Evolutionary conservation across 805 yeast species (phyloP).

Genomic region (Barnettozyma californica): DNA sequence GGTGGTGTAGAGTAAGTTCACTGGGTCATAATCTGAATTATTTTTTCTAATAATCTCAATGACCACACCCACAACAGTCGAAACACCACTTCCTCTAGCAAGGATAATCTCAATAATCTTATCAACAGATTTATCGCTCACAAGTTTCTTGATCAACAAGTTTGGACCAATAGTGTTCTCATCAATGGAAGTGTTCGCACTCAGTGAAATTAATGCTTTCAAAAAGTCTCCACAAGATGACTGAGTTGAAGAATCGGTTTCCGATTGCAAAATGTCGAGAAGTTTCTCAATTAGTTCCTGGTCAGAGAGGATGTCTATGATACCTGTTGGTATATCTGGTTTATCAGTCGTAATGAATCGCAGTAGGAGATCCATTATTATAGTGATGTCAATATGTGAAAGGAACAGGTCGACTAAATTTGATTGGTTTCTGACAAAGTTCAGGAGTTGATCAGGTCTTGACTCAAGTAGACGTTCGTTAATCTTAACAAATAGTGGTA

Average conservation of each 20-base stretch:
- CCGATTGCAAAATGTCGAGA: constrained; percentile 62
- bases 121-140: constrained; percentile 57
- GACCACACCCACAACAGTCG: constrained; percentile 86
- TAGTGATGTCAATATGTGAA: constrained; percentile 81
- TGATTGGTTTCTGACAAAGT: constrained; percentile 43
- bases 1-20: constrained; percentile 70
- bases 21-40: constrained; percentile 89
- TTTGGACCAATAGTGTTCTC: constrained; percentile 91
- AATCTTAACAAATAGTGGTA: constrained; percentile 81
- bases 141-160: constrained; percentile 80
- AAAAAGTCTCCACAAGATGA: constrained; percentile 92
- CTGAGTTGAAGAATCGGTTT: constrained; percentile 59
- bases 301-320: constrained; percentile 68
- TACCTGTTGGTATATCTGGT: constrained; percentile 82
- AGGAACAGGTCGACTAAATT: constrained; percentile 64
- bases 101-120: constrained; percentile 69
- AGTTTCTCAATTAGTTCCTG: constrained; percentile 70
- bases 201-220: constrained; percentile 86
- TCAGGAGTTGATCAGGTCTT: constrained; percentile 60
- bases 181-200: constrained; percentile 83
- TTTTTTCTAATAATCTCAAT: constrained; percentile 93
- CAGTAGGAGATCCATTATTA: constrained; percentile 84
- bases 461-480: constrained; percentile 83
- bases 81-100: constrained; percentile 66
- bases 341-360: constrained; percentile 91